Base-by-base conservation (phyloP, 768 basidiomycete genomes). In the Rhodotorula toruloides region DNA sequence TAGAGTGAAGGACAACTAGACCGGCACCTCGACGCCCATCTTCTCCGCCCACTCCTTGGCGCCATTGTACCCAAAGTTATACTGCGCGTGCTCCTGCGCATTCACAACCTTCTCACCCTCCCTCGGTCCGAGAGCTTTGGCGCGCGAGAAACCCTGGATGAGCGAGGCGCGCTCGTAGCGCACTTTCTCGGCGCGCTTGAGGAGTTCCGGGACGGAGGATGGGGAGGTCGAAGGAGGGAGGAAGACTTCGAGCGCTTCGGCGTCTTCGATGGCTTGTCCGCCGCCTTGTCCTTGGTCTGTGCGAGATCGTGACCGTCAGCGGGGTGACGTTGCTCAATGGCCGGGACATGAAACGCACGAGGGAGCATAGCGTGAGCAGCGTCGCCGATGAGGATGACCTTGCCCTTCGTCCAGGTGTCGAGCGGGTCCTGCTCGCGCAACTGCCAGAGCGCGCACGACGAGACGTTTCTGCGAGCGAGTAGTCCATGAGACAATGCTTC, bases 201-300 rank as follows among this genome's bases (percentile, higher is more conserved):
- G 66, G 21, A 55, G 57, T 10, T 39, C 54, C 9, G 63, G 65
- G 21, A 73, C 19, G 29, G 39, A n/a, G 17, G 54, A 4, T 3
- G 54, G 1, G 17, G 39, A 1, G 17, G 54, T 55, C 0, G n/a
- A n/a, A 12, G 37, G 54, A 1, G 53, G n/a, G 34, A 72, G 54
- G 17, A 74, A 37, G 32, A 54, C 71, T 4, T 44, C 60, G 25
- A 73, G 57, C 27, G 72, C 72, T 57, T 73, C 72, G 42, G 72
- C 72, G 47, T 73, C 72, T 42, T 73, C 72, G 61, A 73, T 42
- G 4, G 68, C 58, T 39, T 67, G 65, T 0, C 65, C 60, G 9
- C 63, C 72, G 12, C 72, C 72, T 42, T 73, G 72, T 0, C 72
- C 72, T 54, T 73, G 72, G 31, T 73, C 65, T 66, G 65, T 8